Conservation (phyloP, 805 yeast species). For the Vanderwaltozyma yarrowii region DNA sequence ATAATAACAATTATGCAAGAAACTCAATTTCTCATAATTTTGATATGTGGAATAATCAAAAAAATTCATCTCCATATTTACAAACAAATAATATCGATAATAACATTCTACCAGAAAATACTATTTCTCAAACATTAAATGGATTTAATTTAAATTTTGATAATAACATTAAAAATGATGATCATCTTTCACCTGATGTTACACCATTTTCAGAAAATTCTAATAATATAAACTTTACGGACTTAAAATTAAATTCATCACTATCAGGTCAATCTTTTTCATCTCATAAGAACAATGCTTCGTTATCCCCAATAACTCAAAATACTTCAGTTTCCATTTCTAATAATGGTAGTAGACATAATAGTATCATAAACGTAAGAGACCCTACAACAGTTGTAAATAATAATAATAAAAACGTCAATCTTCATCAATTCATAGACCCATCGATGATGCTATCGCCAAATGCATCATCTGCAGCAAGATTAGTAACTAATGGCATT, state of each 20-base stretch:
- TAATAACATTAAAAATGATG: neutral
- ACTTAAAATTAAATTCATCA: no score
- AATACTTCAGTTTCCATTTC: no score
- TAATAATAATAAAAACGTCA: neutral
- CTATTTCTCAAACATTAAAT: conserved; percentile 16
- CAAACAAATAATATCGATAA: neutral
- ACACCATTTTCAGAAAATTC: neutral
- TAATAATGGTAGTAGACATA: no score
- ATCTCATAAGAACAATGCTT: no score
- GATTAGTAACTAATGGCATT: conserved; percentile 11
- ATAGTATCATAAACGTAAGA: no score
- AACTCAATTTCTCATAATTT: conserved; percentile 23
- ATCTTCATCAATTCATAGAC: conserved; percentile 8
- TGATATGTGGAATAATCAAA: conserved; percentile 19
- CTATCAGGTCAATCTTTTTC: no score
- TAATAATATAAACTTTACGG: no score
- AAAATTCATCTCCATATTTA: neutral
- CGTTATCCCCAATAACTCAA: no score
- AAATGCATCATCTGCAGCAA: conserved; percentile 11
- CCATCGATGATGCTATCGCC: conserved; percentile 15
- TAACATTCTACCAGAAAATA: conserved; percentile 10
- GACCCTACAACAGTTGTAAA: no score
- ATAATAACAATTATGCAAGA: conserved; percentile 8
- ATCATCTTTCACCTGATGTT: neutral
- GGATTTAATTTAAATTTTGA: conserved; percentile 18